Conservation (phyloP, 345 rosid genomes). For the Abelmoschus esculentus region DNA sequence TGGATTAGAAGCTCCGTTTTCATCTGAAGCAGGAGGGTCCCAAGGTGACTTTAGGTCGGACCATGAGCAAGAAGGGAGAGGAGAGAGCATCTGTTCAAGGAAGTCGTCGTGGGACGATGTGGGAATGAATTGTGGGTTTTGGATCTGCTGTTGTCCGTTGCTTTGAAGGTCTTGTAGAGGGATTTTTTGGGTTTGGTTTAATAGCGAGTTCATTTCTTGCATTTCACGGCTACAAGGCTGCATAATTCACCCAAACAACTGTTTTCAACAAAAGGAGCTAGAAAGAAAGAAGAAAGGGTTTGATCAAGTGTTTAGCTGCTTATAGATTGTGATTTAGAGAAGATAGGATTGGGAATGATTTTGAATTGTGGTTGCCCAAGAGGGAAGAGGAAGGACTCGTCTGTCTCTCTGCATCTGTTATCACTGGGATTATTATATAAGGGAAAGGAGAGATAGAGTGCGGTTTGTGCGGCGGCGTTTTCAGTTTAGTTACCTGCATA, state of each 20-base stretch:
- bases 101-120: slow-evolving; percentile 47
- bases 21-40: slow-evolving; percentile 38
- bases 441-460: too few relatives aligned
- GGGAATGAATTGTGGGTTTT: slow-evolving; percentile 32
- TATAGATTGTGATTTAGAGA: too few relatives aligned
- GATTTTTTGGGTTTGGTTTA: slow-evolving; percentile 13
- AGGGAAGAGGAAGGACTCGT: too few relatives aligned
- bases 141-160: slow-evolving; percentile 21
- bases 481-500: too few relatives aligned
- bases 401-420: too few relatives aligned
- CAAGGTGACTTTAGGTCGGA: slow-evolving; percentile 30
- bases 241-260: not conserved
- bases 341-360: not conserved
- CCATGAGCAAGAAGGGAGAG: slow-evolving; percentile 56
- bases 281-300: not conserved
- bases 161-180: slow-evolving; percentile 14
- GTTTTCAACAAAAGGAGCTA: not conserved
- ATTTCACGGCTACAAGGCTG: slow-evolving; percentile 20
- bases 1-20: slow-evolving; percentile 20
- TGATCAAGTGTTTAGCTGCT: not conserved
- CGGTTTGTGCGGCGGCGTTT: too few relatives aligned
- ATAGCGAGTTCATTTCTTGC: slow-evolving; percentile 14
- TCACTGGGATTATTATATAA: too few relatives aligned
- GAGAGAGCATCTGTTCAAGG: slow-evolving; percentile 72
- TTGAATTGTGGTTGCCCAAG: not conserved